phyloP scores from a whole-genome alignment of 768 basidiomycete genomes.

The Heimioporus sp. region DNA sequence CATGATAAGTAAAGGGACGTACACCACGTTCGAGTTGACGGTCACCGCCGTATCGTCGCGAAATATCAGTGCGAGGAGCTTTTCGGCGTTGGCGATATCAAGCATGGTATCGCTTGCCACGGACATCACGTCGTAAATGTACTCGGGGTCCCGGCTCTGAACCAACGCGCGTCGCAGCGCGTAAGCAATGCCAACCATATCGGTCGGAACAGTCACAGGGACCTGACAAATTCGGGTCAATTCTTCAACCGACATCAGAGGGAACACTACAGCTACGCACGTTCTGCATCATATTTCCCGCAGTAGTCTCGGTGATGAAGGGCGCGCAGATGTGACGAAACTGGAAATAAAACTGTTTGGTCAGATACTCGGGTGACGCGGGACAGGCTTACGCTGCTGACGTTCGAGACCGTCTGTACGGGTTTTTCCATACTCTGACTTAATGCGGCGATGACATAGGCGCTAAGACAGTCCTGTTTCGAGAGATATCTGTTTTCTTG shows the following conservation, averaged over 20 bases:
- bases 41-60: slow-evolving; percentile 7
- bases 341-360: slow-evolving; percentile 4
- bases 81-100: slow-evolving; percentile 13
- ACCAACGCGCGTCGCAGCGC: slow-evolving; percentile 16
- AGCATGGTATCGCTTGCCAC: slow-evolving; percentile 21
- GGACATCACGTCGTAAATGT: slow-evolving; percentile 17
- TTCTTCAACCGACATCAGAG: background rate
- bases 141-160: slow-evolving; percentile 10
- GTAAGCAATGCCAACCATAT: slow-evolving; percentile 16
- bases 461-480: slow-evolving; percentile 31
- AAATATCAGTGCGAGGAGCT: slow-evolving; percentile 11
- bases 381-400: slow-evolving; percentile 23
- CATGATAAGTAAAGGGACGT: background rate
- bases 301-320: slow-evolving; percentile 17
- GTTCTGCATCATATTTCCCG: slow-evolving; percentile 19
- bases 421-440: slow-evolving; percentile 11
- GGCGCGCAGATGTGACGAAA: slow-evolving; percentile 16
- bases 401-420: slow-evolving; percentile 26
- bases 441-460: slow-evolving; percentile 23
- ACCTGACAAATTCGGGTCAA: background rate
- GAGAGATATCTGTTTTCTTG: slow-evolving; percentile 9
- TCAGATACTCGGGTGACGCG: background rate
- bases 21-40: slow-evolving; percentile 25
- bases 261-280: slow-evolving; percentile 9
- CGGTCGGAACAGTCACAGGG: slow-evolving; percentile 12